Evolutionary conservation across 2,329 filamentous ascomycete genomes (phyloP).

Genomic region (Colletotrichum abscissum): DNA sequence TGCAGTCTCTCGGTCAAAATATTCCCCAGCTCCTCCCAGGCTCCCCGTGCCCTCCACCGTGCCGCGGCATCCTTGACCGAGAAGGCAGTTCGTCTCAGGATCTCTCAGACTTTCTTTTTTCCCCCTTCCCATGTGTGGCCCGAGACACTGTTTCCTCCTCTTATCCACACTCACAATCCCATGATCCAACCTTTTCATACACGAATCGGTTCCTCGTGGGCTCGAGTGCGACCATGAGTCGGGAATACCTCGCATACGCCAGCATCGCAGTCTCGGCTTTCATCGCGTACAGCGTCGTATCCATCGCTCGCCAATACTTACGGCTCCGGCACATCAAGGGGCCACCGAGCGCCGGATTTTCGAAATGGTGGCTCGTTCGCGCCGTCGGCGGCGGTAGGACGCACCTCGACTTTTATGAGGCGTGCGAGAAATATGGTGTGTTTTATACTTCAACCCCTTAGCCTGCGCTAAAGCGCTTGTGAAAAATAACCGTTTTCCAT

Average conservation of each 20-base stretch:
- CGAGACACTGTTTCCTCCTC: neutral
- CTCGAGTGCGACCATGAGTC: conserved; percentile 11
- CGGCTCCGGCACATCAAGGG: conserved; percentile 54
- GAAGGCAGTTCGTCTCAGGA: neutral
- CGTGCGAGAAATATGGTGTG: conserved; percentile 48
- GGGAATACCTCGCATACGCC: neutral
- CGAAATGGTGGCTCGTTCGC: conserved; percentile 52
- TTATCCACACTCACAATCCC: neutral
- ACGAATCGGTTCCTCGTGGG: neutral
- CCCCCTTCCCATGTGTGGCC: neutral
- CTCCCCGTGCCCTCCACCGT: neutral
- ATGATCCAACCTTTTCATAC: neutral
- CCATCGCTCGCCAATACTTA: conserved; percentile 43
- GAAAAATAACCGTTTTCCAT: neutral
- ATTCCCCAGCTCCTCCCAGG: neutral
- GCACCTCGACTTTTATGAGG: conserved; percentile 50
- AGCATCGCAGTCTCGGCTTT: conserved; percentile 10
- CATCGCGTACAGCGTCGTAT: conserved; percentile 27
- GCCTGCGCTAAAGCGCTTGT: neutral
- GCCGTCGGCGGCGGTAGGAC: conserved; percentile 45
- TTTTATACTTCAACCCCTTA: neutral
- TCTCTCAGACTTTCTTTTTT: neutral
- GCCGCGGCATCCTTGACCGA: neutral
- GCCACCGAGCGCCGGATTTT: conserved; percentile 49
- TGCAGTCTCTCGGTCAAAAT: neutral